Conservation (phyloP, 306 rosid species). For the Ceratonia siliqua region DNA sequence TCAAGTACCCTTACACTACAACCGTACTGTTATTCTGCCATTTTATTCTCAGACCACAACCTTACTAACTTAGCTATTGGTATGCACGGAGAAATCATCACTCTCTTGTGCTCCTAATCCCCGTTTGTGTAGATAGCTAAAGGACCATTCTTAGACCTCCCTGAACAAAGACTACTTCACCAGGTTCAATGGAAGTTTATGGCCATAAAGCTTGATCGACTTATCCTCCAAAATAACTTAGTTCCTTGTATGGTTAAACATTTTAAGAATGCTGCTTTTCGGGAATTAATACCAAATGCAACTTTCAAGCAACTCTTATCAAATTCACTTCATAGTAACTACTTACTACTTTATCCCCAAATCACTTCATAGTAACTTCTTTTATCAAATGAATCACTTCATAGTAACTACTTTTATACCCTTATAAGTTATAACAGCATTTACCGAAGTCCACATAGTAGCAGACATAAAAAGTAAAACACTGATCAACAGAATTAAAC, state of each 20-base stretch:
- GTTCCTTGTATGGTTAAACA: neutral
- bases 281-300: neutral
- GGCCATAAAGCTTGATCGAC: neutral
- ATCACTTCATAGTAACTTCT: conserved; percentile 2
- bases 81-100: no score
- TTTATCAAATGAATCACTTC: neutral
- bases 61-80: no score
- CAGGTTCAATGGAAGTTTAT: no score
- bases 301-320: neutral
- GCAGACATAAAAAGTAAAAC: neutral
- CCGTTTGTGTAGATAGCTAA: no score
- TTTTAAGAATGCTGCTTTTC: neutral
- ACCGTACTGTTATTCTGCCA: no score
- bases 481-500: neutral
- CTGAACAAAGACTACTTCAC: no score
- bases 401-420: neutral
- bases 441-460: neutral
- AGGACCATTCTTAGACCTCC: no score
- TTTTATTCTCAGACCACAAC: no score
- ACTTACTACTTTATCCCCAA: no score
- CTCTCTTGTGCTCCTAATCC: no score
- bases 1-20: no score
- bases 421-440: conserved; percentile 13
- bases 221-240: neutral
- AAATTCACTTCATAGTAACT: conserved; percentile 1